Base-by-base conservation (phyloP, 805 yeast species). In the Monosporozyma unispora region DNA sequence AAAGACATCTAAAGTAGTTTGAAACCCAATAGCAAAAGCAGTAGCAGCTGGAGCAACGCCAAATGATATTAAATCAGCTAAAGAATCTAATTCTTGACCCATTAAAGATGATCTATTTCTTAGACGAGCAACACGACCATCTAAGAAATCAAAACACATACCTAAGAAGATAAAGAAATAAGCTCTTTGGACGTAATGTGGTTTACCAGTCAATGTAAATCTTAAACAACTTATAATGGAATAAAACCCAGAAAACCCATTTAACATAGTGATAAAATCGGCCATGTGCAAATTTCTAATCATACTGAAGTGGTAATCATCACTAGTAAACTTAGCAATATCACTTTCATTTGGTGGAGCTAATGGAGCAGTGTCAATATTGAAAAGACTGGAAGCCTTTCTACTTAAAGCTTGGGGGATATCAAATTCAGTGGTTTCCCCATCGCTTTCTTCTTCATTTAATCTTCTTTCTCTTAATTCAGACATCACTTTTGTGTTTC, bases 21-120 rank as follows among this genome's bases (percentile, higher is more conserved):
- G 87, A 64, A 90, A 80, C 4, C 99, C 99, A 62, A 90, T 79
- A 44, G 90, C 81, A 66, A 89, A 93, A 3, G 95, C 99, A 66
- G 87, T 82, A 14, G 88, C 76, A 3, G 96, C 96, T 2, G 99
- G 99, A 1, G 96, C 90, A 31, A 91, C 96, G 54, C 97, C 95
- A 66, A 93, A 93, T 11, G 96, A 87, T 35, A 91, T 79, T 60
- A 93, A 78, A 69, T 93, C 99, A 21, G 99, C 99, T 59, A 93
- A 76, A 1, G 97, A 90, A 65, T 93, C 99, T 60, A 93, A 78
- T 70, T 93, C 99, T 69, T 93, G 98, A 52, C 99, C 99, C 86
- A 93, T 87, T 49, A 93, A 75, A 11, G 95, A 84, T 2, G 95
- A 79, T 71, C 90, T 88, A 66, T 89, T 85, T 70, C 96, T 80